Percentiles rank a stretch among this genome's conserved stretches.
Evolutionary conservation across 192 early-diverging fungal species (phyloP).

Genomic region (Backusella westeae): DNA sequence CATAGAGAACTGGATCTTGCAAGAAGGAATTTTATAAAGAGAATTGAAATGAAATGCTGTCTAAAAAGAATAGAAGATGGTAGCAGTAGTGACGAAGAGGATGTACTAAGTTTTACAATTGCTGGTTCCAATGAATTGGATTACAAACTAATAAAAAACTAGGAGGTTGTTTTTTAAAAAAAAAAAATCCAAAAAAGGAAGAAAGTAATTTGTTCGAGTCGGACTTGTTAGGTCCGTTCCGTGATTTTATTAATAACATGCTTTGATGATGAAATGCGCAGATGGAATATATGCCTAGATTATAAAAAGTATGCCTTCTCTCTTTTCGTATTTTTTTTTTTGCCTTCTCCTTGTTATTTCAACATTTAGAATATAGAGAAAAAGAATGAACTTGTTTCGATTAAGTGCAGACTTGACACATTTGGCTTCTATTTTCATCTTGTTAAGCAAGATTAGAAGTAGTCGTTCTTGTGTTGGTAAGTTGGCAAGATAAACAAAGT

Average conservation of each 20-base stretch:
- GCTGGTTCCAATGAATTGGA: neutral
- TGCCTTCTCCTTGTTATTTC: neutral
- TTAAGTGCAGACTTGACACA: slow-evolving; percentile 11
- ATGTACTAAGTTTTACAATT: neutral
- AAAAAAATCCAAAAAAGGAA: neutral
- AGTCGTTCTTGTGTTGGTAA: slow-evolving; percentile 86
- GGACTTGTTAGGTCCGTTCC: neutral
- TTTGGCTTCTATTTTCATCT: slow-evolving; percentile 42
- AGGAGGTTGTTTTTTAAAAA: neutral
- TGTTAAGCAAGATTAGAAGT: slow-evolving; percentile 88
- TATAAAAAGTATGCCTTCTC: neutral
- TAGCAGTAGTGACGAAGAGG: neutral
- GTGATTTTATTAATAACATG: neutral
- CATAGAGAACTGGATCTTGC: slow-evolving; percentile 16
- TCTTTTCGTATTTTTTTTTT: neutral
- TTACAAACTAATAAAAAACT: neutral
- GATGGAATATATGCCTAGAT: neutral
- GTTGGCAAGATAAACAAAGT: neutral
- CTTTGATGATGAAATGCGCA: neutral
- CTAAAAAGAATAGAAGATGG: neutral
- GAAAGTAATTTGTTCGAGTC: neutral
- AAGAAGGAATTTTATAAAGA: neutral
- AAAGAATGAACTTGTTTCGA: slow-evolving; percentile 23
- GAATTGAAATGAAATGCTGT: neutral
- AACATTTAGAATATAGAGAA: neutral